Percentiles rank a stretch among this genome's conserved stretches.
Evolutionary conservation across 768 basidiomycete genomes (phyloP).

Genomic region (Suillus occidentalis): DNA sequence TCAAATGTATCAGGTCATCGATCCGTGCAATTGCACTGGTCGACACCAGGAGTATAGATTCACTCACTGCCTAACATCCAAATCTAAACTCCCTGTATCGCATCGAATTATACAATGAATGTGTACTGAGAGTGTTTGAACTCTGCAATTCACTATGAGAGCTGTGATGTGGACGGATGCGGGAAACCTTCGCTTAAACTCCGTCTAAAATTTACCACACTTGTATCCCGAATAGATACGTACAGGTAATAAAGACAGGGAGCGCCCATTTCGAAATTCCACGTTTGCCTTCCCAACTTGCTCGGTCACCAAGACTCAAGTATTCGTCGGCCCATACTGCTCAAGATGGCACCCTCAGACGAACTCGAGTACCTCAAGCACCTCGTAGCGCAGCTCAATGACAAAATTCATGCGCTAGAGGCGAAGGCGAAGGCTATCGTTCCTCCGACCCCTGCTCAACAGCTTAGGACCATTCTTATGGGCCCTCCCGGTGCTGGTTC

Average conservation of each 20-base stretch:
- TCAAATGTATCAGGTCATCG: no score
- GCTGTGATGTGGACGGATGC: no score
- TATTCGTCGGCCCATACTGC: not conserved
- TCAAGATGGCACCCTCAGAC: slow-evolving; percentile 58
- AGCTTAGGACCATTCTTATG: slow-evolving; percentile 88
- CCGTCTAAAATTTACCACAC: not conserved
- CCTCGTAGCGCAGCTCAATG: slow-evolving; percentile 86
- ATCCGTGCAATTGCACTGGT: no score
- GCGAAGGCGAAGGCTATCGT: slow-evolving; percentile 53
- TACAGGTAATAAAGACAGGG: not conserved
- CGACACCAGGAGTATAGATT: no score
- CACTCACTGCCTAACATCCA: no score
- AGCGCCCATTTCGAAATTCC: slow-evolving; percentile 3
- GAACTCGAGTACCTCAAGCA: slow-evolving; percentile 95
- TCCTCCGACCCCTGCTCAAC: slow-evolving; percentile 60
- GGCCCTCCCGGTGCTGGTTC: slow-evolving; percentile 97
- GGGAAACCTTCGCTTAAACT: not conserved
- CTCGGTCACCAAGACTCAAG: not conserved
- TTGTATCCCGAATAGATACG: not conserved
- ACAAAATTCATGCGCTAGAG: slow-evolving; percentile 85
- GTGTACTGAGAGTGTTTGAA: not conserved
- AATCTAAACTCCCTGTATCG: no score
- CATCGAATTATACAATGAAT: no score
- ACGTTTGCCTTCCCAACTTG: not conserved
- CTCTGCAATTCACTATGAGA: not conserved